These are phyloP conservation scores for Neocallimastix lanati DNA, from an alignment of 192 early-diverging fungal species.

Conservation along the genomic window DNA sequence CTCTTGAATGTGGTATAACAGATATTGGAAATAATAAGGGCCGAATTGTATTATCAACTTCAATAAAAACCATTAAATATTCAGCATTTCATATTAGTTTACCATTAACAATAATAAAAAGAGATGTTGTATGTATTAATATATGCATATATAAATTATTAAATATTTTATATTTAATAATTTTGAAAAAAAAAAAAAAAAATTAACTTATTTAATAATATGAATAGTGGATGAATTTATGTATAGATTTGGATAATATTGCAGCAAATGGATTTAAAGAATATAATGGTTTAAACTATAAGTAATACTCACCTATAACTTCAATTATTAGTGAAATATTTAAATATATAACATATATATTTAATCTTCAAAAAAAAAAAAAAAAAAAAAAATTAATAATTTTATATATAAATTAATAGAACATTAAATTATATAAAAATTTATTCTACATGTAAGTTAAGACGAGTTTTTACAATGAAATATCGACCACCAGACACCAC, in stretches of 20 bases:
- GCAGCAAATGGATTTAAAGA: neutral
- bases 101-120: neutral
- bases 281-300: neutral
- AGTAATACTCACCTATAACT: neutral
- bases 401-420: neutral
- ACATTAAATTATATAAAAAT: neutral
- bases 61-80: neutral
- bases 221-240: neutral
- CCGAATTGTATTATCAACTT: neutral
- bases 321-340: too few species aligned
- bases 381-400: too few species aligned
- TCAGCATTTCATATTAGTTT: neutral
- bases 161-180: too few species aligned
- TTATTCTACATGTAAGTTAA: neutral
- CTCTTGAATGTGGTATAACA: neutral
- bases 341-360: too few species aligned
- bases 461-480: neutral
- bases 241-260: neutral
- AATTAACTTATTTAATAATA: too few species aligned
- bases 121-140: neutral
- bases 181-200: too few species aligned
- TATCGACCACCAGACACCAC: neutral
- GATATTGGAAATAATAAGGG: neutral
- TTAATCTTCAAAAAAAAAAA: too few species aligned
- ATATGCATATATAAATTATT: too few species aligned